Percentiles rank a stretch among this genome's conserved stretches.
Conservation (phyloP, 2,329 filamentous ascomycete species). For the Remersonia thermophila region DNA sequence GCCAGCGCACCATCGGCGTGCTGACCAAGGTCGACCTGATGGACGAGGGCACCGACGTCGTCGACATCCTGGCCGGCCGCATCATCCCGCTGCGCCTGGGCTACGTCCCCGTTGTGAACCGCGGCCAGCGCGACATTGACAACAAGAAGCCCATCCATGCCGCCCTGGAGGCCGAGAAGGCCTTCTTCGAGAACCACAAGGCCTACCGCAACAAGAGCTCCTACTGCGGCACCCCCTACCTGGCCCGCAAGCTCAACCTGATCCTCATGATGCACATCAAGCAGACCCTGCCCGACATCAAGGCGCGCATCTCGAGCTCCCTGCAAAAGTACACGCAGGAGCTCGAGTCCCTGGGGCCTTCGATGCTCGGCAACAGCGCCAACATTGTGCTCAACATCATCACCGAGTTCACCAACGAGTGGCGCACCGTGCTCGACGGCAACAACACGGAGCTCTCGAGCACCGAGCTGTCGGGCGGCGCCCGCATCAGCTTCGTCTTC, state of each 20-base stretch:
- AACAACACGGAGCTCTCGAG: constrained; percentile 95
- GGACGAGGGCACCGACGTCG: constrained; percentile 96
- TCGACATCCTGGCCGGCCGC: constrained; percentile 93
- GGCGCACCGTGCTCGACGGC: constrained; percentile 88
- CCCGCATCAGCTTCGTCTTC: constrained; percentile 98
- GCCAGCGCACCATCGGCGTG: constrained; percentile 95
- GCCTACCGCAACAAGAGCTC: constrained; percentile 97
- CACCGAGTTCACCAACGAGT: constrained; percentile 96
- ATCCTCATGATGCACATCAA: constrained; percentile 99
- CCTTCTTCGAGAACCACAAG: constrained; percentile 97
- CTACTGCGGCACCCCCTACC: constrained; percentile 95
- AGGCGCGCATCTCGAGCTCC: constrained; percentile 87
- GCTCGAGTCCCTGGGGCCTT: constrained; percentile 73
- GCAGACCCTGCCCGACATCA: constrained; percentile 96
- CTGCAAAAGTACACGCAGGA: constrained; percentile 84
- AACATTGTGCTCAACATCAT: constrained; percentile 99
- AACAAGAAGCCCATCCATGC: constrained; percentile 90
- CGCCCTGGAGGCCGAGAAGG: constrained; percentile 85
- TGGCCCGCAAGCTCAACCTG: constrained; percentile 91
- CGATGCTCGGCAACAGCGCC: constrained; percentile 86
- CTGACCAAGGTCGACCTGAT: constrained; percentile 98
- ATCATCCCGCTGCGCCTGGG: constrained; percentile 91
- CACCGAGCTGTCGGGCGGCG: constrained; percentile 86
- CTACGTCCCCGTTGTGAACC: constrained; percentile 92
- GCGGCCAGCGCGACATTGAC: constrained; percentile 95